phyloP scores from a whole-genome alignment of 805 yeast genomes.

The Candida sithepensis region DNA sequence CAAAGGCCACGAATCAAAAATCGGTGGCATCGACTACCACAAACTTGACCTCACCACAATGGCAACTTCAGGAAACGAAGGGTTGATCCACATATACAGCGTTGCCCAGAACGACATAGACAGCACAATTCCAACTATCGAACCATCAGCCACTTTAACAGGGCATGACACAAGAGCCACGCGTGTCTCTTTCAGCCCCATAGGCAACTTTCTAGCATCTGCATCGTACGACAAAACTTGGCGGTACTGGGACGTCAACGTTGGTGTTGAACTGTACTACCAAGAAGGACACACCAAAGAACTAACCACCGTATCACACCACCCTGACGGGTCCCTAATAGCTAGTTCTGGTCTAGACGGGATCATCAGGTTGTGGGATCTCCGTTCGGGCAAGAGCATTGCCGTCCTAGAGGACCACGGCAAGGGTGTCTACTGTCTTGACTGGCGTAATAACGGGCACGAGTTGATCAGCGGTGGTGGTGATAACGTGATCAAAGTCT shows the following conservation, averaged over 20 bases:
- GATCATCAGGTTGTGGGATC: slow-evolving; percentile 75
- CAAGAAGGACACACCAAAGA: slow-evolving; percentile 89
- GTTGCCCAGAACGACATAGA: neutral
- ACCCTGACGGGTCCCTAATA: slow-evolving; percentile 72
- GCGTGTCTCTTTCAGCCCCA: slow-evolving; percentile 62
- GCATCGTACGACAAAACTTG: slow-evolving; percentile 86
- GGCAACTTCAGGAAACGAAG: slow-evolving; percentile 48
- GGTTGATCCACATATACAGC: slow-evolving; percentile 26
- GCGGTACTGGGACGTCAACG: slow-evolving; percentile 77
- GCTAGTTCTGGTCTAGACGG: slow-evolving; percentile 81
- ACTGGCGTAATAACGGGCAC: slow-evolving; percentile 74
- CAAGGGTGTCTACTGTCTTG: slow-evolving; percentile 64
- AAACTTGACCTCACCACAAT: slow-evolving; percentile 6
- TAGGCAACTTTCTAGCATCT: slow-evolving; percentile 45
- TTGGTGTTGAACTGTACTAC: slow-evolving; percentile 45
- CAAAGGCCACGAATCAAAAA: slow-evolving; percentile 59
- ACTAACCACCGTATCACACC: slow-evolving; percentile 58
- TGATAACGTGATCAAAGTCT: slow-evolving; percentile 73
- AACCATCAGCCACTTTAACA: slow-evolving; percentile 5
- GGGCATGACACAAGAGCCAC: slow-evolving; percentile 61
- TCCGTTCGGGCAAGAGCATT: slow-evolving; percentile 69
- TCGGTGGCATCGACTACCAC: slow-evolving; percentile 68
- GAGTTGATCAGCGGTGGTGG: slow-evolving; percentile 81
- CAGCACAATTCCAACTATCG: slow-evolving; percentile 3
- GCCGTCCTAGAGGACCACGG: slow-evolving; percentile 62